phyloP scores from a whole-genome alignment of 2,329 filamentous ascomycete species.

The Hypomyces perniciosus region DNA sequence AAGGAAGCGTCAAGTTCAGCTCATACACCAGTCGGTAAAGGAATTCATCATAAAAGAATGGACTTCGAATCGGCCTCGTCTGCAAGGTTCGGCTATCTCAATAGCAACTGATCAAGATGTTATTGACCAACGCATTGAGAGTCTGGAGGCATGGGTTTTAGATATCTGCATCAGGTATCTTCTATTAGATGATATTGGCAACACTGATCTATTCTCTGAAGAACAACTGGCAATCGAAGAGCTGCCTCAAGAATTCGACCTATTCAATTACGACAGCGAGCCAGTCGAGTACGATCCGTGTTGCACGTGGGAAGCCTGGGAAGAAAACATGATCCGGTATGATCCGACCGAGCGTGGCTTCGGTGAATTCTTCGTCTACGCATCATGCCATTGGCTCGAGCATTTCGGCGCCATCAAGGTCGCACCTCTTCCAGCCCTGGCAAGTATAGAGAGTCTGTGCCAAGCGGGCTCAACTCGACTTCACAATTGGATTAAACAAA shows the following conservation, averaged over 20 bases:
- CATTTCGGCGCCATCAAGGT: slow-evolving; percentile 21
- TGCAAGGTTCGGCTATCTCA: not conserved
- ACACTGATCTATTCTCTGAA: slow-evolving; percentile 23
- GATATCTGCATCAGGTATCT: slow-evolving; percentile 24
- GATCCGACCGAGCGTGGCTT: slow-evolving; percentile 19
- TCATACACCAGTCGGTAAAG: slow-evolving; percentile 14
- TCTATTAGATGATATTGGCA: slow-evolving; percentile 22
- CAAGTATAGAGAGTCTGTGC: slow-evolving; percentile 12
- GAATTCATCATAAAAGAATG: not conserved
- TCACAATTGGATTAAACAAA: slow-evolving; percentile 28
- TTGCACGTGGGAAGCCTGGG: slow-evolving; percentile 26
- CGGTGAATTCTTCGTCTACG: slow-evolving; percentile 27
- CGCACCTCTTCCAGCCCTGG: not conserved
- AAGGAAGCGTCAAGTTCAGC: slow-evolving; percentile 15
- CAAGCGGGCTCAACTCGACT: slow-evolving; percentile 23
- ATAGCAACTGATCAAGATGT: not conserved
- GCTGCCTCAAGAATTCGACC: slow-evolving; percentile 11
- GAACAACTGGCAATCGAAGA: slow-evolving; percentile 17
- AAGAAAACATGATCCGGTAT: slow-evolving; percentile 24
- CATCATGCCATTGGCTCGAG: slow-evolving; percentile 30
- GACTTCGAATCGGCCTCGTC: not conserved
- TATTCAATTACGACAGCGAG: slow-evolving; percentile 20
- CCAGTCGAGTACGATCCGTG: slow-evolving; percentile 16
- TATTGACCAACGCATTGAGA: not conserved
- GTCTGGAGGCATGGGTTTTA: slow-evolving; percentile 19